Conservation (phyloP, 1,139 yeast species). For the Debaryomyces singareniensis region DNA sequence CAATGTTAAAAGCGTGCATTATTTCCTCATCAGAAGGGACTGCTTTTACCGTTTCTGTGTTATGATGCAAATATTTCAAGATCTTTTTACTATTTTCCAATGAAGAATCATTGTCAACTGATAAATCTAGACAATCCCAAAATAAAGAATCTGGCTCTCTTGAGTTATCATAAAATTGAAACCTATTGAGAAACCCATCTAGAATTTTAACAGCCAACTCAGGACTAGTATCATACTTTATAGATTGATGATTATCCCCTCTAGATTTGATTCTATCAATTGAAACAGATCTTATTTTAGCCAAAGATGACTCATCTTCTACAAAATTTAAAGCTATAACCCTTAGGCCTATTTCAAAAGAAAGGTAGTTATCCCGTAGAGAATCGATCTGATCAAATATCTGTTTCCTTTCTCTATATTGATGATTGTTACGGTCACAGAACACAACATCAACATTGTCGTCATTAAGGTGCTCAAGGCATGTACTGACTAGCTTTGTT, state of each 20-base stretch:
- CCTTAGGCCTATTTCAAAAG: constrained; percentile 27
- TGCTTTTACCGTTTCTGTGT: constrained; percentile 29
- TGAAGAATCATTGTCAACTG: constrained; percentile 44
- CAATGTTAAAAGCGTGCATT: constrained; percentile 37
- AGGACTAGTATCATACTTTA: constrained; percentile 45
- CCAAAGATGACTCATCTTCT: constrained; percentile 17
- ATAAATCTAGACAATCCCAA: constrained; percentile 56
- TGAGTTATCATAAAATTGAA: constrained; percentile 47
- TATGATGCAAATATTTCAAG: constrained; percentile 26
- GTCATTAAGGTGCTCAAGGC: constrained; percentile 31
- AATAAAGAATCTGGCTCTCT: constrained; percentile 61
- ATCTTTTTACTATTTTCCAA: constrained; percentile 44
- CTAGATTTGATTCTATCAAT: constrained; percentile 53
- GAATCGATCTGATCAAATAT: constrained; percentile 50
- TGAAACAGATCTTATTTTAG: constrained; percentile 47
- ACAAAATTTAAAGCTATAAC: constrained; percentile 69
- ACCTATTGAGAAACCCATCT: constrained; percentile 67
- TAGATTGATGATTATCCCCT: constrained; percentile 90
- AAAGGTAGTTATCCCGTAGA: constrained; percentile 28
- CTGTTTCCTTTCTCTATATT: constrained; percentile 60
- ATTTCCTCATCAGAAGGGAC: constrained; percentile 39
- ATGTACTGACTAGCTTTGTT: constrained; percentile 45
- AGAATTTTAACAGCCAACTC: constrained; percentile 49
- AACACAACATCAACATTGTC: constrained; percentile 44
- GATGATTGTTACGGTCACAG: constrained; percentile 82